Evolutionary conservation across 192 early-diverging fungal species (phyloP).

Genomic region (Coemansia sp.): DNA sequence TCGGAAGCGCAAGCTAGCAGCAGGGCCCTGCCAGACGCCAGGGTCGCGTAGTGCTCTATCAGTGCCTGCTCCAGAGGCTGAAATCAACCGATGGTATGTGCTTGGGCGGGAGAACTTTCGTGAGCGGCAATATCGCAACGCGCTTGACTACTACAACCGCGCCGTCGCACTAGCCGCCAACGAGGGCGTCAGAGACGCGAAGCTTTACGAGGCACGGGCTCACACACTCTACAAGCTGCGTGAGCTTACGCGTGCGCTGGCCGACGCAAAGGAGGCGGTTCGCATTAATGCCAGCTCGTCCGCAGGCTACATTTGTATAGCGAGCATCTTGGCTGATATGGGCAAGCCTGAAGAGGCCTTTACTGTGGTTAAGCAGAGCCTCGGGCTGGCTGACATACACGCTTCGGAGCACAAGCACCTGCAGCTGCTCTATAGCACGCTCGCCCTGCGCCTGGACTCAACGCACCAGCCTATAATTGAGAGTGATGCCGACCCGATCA

Average conservation of each 20-base stretch:
- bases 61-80: background rate
- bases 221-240: conserved; percentile 30
- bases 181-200: conserved; percentile 11
- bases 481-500: conserved; percentile 10
- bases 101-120: conserved; percentile 29
- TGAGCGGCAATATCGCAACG: conserved; percentile 22
- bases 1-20: conserved; percentile 16
- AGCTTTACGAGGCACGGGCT: conserved; percentile 29
- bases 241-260: conserved; percentile 29
- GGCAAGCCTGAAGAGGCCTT: conserved; percentile 22
- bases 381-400: background rate
- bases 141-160: conserved; percentile 40
- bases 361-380: conserved; percentile 10
- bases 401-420: conserved; percentile 14
- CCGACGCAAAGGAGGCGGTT: conserved; percentile 32
- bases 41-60: background rate
- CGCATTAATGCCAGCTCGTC: conserved; percentile 13
- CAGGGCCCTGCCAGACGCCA: background rate
- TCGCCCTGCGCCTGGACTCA: conserved; percentile 24
- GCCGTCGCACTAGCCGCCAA: conserved; percentile 26
- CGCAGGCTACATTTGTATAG: conserved; percentile 17
- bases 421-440: conserved; percentile 16
- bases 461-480: conserved; percentile 1
- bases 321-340: conserved; percentile 18
- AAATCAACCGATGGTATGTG: conserved; percentile 7